Evolutionary conservation across 176 grass and related monocot genomes (phyloP), one percentile per base, ranked within the genome.

Genomic region (Metroxylon sagu): DNA sequence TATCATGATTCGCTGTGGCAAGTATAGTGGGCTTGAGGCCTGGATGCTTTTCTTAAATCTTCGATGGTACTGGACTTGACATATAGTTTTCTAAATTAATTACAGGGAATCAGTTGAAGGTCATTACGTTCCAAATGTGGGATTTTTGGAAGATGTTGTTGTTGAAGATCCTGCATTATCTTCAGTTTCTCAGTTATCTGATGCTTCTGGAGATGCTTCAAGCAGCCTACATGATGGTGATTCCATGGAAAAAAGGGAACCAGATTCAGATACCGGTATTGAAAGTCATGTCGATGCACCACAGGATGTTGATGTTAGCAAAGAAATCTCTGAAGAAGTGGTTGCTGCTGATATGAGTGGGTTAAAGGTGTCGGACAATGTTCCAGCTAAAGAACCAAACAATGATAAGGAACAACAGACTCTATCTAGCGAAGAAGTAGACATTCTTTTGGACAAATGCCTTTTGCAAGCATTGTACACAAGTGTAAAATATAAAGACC

Each of bases 1-100:
- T 97, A 88, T 56, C 57, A 61, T 70, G 92, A 97, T 80, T 88
- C 77, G 26, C 69, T 91, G 69, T 97, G 92, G 87, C 76, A 91
- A 91, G 83, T 85, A 65, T 52, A 74, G 58, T 69, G 26, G 25
- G 26, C 16, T 59, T 16, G 39, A 53, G 18, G 21, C 43, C 25
- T 58, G 35, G 21, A 57, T 50, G 31, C 19, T 49, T 25, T 14
- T 62, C 51, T 62, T 29, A 62, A 3, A 19, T 19, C 29, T 69
- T 57, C 5, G 17, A 30, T 3, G 17, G 16, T 50, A 48, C 12
- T 3, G 49, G 19, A 2, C 5, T 53, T 21, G 12, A 28, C 31
- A 60, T 27, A 31, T 6, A 2, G 4, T 23, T 39, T 39, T n/a
- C 54, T 63, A 25, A 23, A 25, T 76, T 65, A 62, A 6, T 74